Base-by-base conservation (phyloP, 2,329 filamentous ascomycete genomes). In the Fusarium praegraminearum region DNA sequence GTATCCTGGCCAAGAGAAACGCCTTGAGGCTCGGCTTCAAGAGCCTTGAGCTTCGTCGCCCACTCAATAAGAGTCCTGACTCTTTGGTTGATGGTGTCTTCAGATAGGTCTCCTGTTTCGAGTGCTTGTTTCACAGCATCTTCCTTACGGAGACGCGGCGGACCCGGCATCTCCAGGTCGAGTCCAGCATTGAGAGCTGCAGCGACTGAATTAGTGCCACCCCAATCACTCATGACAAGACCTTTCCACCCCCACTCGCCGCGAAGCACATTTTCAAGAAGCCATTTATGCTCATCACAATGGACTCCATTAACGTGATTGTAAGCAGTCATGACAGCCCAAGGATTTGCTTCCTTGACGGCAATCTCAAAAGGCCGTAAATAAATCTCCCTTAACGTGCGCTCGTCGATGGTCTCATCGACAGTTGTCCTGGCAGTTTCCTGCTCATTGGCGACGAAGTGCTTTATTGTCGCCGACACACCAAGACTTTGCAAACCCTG, bases 161-260 rank as follows among this genome's bases (percentile, higher is more conserved):
- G 78, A 1, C 79, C 79, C 9, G 79, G 79, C 79, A 80, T 81
- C 45, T 81, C 79, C 2, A 80, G 60, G 51, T 80, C 74, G 13
- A 76, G 62, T 11, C 75, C 75, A 1, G 74, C 70, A 7, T 76
- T 75, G 20, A 81, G 69, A 0, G 78, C 74, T 16, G 76, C 73
- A 26, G 77, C 73, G 9, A 77, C 78, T 24, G 75, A 79, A 67
- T 79, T 77, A 0, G 76, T 79, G 7, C 78, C 77, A 36, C 76
- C 81, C 83, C 83, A 85, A 67, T 85, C 83, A 67, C 81, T 84
- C 78, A 85, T 83, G 7, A 83, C 76, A 10, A 83, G 69, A 0
- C 83, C 83, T 6, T 83, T 75, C 73, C 78, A 85, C 0, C 79
- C 79, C 83, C 83, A 85, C 54, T 83, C 80, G 2, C 76, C 77